Conservation (phyloP, 2,329 filamentous ascomycete genomes). For the Nigrograna mackinnonii region DNA sequence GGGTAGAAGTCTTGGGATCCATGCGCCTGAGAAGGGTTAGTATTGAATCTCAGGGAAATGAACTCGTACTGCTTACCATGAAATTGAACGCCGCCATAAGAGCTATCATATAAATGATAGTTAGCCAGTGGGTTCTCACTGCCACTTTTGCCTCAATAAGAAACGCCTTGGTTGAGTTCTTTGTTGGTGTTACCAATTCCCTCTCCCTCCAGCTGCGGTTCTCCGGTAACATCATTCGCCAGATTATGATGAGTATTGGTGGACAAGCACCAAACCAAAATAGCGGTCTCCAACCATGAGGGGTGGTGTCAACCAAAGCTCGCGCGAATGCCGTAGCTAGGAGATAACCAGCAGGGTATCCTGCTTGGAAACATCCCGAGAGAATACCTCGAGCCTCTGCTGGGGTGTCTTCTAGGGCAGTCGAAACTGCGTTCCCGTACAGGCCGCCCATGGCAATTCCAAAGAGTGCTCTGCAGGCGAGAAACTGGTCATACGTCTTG, state of each 20-base stretch:
- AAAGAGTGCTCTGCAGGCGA: slow-evolving; percentile 41
- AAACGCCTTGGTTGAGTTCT: slow-evolving; percentile 17
- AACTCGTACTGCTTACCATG: neutral
- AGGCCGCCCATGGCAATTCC: slow-evolving; percentile 45
- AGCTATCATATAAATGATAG: slow-evolving; percentile 76
- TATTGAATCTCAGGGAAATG: no score
- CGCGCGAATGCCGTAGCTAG: slow-evolving; percentile 40
- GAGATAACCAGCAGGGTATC: slow-evolving; percentile 39
- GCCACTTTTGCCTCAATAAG: slow-evolving; percentile 13
- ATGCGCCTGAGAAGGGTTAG: slow-evolving; percentile 47
- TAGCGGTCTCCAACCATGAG: slow-evolving; percentile 37
- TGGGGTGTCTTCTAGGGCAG: slow-evolving; percentile 44
- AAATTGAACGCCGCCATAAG: slow-evolving; percentile 82
- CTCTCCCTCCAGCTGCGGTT: slow-evolving; percentile 3
- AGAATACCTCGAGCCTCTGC: slow-evolving; percentile 43
- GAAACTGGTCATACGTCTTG: slow-evolving; percentile 36
- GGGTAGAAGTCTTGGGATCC: slow-evolving; percentile 1
- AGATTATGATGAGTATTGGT: slow-evolving; percentile 36
- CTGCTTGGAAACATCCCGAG: slow-evolving; percentile 40
- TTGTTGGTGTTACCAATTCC: slow-evolving; percentile 23
- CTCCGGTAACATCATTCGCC: slow-evolving; percentile 22
- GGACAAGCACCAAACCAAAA: slow-evolving; percentile 44
- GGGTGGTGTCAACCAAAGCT: slow-evolving; percentile 37
- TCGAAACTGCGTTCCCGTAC: slow-evolving; percentile 37
- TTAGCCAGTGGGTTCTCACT: slow-evolving; percentile 64